A percentile compares a stretch with the other conserved stretches of the same genome.
phyloP scores from a whole-genome alignment of 306 rosid genomes.

The Corylus heterophylla region DNA sequence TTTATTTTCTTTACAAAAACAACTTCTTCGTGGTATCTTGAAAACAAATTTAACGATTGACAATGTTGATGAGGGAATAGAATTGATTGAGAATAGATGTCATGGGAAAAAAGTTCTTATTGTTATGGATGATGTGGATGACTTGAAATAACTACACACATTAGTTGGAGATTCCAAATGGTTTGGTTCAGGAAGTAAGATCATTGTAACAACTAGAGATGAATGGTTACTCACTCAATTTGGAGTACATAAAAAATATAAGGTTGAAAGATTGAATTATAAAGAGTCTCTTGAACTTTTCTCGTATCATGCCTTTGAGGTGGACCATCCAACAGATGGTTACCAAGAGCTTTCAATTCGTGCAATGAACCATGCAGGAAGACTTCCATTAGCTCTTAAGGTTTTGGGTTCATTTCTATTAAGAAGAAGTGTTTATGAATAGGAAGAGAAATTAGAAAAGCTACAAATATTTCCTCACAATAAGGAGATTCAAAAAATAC shows the following conservation, averaged over 20 bases:
- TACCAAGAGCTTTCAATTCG: constrained; percentile 9
- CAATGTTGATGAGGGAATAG: background rate
- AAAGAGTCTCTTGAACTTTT: constrained; percentile 33
- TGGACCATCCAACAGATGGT: background rate
- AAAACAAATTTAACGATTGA: background rate
- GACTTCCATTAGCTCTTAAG: constrained; percentile 46
- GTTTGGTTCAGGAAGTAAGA: constrained; percentile 28
- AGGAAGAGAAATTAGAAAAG: constrained; percentile 29
- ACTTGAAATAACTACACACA: background rate
- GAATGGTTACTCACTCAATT: background rate
- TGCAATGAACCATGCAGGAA: constrained; percentile 20
- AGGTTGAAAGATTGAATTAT: background rate
- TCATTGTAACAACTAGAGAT: constrained; percentile 36
- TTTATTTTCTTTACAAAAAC: constrained; percentile 12
- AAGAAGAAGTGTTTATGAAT: constrained; percentile 14
- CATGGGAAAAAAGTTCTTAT: background rate
- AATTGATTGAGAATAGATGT: background rate
- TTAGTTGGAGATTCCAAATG: background rate
- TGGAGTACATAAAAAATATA: background rate
- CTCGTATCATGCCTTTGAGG: constrained; percentile 34
- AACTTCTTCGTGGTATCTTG: constrained; percentile 19
- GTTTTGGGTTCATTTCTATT: constrained; percentile 38
- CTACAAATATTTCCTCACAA: constrained; percentile 22
- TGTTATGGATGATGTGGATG: constrained; percentile 23
- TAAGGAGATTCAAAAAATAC: constrained; percentile 23